Evolutionary conservation across 495 filamentous ascomycete genomes (phyloP).

Genomic region (Aspergillus nanangensis): DNA sequence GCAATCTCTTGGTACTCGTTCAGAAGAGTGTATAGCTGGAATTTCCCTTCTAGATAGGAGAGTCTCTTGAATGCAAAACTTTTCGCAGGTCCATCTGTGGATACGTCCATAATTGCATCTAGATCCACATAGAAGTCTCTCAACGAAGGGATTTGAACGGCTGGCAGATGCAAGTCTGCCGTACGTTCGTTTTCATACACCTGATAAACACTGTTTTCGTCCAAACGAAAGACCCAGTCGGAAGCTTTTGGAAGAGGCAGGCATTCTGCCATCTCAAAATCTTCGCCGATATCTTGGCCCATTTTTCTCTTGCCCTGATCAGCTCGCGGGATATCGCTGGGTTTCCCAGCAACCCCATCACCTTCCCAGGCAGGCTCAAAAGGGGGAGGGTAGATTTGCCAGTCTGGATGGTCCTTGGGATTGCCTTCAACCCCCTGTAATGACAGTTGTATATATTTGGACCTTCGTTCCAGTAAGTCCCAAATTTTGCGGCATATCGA

Average conservation of each 20-base stretch:
- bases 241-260: conserved; percentile 63
- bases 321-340: conserved; percentile 2
- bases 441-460: conserved; percentile 86
- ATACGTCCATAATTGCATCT: conserved; percentile 77
- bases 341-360: conserved; percentile 45
- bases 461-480: conserved; percentile 74
- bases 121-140: conserved; percentile 94
- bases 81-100: conserved; percentile 92
- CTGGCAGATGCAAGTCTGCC: conserved; percentile 57
- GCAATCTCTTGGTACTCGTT: conserved; percentile 98
- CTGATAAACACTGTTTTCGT: conserved; percentile 84
- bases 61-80: conserved; percentile 93
- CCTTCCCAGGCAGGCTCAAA: conserved; percentile 88
- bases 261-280: conserved; percentile 78
- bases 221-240: conserved; percentile 67
- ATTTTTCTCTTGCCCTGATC: conserved; percentile 66
- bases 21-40: conserved; percentile 84
- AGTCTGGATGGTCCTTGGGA: conserved; percentile 76
- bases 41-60: conserved; percentile 94
- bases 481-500: conserved; percentile 86
- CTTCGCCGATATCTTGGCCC: conserved; percentile 85
- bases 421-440: conserved; percentile 76
- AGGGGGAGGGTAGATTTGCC: conserved; percentile 86
- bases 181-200: conserved; percentile 66
- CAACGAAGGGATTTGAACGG: conserved; percentile 79